Evolutionary conservation across 768 basidiomycete species (phyloP).

Genomic region (Boletus pseudopeckii): DNA sequence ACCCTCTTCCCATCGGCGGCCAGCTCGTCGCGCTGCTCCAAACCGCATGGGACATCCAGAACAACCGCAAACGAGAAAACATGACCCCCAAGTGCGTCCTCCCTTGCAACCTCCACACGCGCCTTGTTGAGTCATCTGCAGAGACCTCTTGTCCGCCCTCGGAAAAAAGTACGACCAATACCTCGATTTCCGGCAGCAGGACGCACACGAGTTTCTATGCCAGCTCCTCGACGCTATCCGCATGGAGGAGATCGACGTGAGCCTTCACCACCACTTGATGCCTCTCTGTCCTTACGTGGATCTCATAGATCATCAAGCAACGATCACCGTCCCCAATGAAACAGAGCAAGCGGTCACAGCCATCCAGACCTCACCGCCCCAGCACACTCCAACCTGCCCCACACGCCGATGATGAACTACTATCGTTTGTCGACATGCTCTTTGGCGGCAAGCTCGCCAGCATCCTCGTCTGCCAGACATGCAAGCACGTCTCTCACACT

Average conservation of each 20-base stretch:
- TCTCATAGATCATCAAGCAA: slow-evolving; percentile 71
- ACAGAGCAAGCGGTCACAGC: slow-evolving; percentile 26
- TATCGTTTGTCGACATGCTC: slow-evolving; percentile 83
- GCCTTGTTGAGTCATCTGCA: slow-evolving; percentile 22
- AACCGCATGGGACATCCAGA: slow-evolving; percentile 63
- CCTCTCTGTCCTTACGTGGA: background rate
- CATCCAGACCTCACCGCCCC: background rate
- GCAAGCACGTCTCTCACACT: slow-evolving; percentile 84
- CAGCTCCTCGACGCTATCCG: slow-evolving; percentile 89
- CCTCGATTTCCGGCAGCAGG: slow-evolving; percentile 91
- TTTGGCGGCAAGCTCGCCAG: slow-evolving; percentile 88
- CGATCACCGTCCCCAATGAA: slow-evolving; percentile 45
- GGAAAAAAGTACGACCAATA: slow-evolving; percentile 93
- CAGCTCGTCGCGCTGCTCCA: slow-evolving; percentile 58
- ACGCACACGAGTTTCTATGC: slow-evolving; percentile 90
- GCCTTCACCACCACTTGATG: slow-evolving; percentile 17
- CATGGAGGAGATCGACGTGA: slow-evolving; percentile 91
- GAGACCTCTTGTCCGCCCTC: slow-evolving; percentile 61
- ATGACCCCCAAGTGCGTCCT: slow-evolving; percentile 65
- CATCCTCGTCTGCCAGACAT: slow-evolving; percentile 90
- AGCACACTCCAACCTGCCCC: background rate
- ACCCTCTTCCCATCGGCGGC: slow-evolving; percentile 69
- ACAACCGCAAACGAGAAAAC: slow-evolving; percentile 44
- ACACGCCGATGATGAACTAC: slow-evolving; percentile 44
- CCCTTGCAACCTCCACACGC: background rate